Evolutionary conservation across 805 yeast species (phyloP), one percentile per base, ranked within the genome.

Genomic region (Yamadazyma kitorensis): DNA sequence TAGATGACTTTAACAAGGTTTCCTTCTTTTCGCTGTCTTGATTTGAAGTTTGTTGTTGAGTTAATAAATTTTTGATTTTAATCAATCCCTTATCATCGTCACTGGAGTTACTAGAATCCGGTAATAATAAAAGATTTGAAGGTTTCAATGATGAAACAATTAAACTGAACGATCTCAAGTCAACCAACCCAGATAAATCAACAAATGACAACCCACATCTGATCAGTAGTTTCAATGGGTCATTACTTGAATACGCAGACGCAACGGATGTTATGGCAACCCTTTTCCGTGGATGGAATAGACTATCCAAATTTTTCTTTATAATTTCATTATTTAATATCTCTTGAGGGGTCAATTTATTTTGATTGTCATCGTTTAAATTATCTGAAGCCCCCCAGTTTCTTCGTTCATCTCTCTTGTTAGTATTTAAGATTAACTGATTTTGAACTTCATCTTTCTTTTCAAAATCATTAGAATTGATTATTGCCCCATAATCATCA

Each of bases 401-500:
- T 14, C 58, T 47, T 33, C 54, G 49, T 33, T 57, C 60, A 21
- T 54, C 44, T 29, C 61, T 67, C 25, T 61, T 66, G 44, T 57
- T 59, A 34, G 55, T 54, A 40, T 63, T 64, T 29, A 70, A 60
- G 33, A 64, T 67, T 39, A 57, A 55, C 41, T 59, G 57, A 39
- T 61, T 61, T 22, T 58, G 51, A 15, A 52, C 61, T 45, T 76
- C 82, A 43, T 78, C 85, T 30, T 68, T 64, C 36, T 70, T 70
- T 43, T 69, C 72, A 49, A 80, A 83, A 46, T 81, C 82, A 24
- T 77, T 74, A 27, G 72, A 72, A 41, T 82, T 80, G 14, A 89
- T 79, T 2, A 80, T 60, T 36, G 78, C 81, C 19, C 99, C 99
- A 55, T 91, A 93, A 45, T 91, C 97, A 52, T 93, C 98, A 29